A percentile compares a stretch with the other conserved stretches of the same genome.
Conservation (phyloP, 768 basidiomycete species). For the Lentinula lateritia region DNA sequence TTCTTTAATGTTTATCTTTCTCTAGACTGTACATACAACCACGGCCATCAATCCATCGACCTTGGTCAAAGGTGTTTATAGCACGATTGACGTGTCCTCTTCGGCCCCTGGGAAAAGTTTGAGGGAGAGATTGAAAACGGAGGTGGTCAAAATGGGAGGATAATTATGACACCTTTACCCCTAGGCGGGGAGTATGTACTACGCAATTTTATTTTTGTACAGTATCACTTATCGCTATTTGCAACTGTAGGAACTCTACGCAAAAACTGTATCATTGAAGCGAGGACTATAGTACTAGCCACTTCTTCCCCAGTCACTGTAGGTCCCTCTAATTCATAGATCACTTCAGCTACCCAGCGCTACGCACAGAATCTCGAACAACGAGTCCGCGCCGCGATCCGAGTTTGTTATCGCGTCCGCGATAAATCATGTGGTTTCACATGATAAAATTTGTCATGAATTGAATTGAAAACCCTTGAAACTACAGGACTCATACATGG, state of each 20-base stretch:
- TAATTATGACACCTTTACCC: not conserved
- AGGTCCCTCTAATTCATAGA: too few species aligned
- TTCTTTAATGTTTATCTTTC: not conserved
- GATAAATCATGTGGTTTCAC: not conserved
- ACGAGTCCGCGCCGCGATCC: not conserved
- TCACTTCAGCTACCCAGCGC: too few species aligned
- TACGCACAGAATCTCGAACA: too few species aligned
- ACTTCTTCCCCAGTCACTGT: too few species aligned
- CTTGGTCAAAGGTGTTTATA: conserved; percentile 57
- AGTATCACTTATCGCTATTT: not conserved
- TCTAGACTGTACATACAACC: conserved; percentile 71
- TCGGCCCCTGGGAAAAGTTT: conserved; percentile 18
- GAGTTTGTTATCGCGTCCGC: not conserved
- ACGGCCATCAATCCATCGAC: conserved; percentile 84
- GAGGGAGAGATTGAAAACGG: conserved; percentile 28
- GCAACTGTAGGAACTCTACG: too few species aligned
- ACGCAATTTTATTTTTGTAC: not conserved
- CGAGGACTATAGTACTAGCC: too few species aligned
- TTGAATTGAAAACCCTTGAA: not conserved
- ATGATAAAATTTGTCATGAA: conserved; percentile 3
- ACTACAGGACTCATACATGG: not conserved
- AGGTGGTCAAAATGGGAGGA: conserved; percentile 25
- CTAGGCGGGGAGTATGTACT: not conserved
- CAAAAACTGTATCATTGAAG: too few species aligned
- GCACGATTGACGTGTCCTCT: conserved; percentile 30